phyloP scores from a whole-genome alignment of 2,329 filamentous ascomycete species.

The Curvularia sp. region DNA sequence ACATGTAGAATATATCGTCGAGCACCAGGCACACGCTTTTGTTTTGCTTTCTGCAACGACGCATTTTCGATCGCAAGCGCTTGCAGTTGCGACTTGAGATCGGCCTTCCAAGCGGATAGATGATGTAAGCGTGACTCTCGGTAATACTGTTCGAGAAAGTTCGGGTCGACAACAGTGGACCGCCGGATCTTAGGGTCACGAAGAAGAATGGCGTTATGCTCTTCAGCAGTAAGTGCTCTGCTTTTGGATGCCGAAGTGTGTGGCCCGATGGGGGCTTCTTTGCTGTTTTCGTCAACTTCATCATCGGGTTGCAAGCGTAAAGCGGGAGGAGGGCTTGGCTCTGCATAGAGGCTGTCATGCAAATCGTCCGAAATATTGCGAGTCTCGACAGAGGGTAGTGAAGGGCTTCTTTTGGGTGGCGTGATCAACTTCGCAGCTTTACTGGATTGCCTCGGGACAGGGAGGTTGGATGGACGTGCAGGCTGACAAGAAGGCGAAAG shows the following conservation, averaged over 20 bases:
- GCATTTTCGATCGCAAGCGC: slow-evolving; percentile 75
- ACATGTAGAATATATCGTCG: slow-evolving; percentile 91
- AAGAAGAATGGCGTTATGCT: slow-evolving; percentile 86
- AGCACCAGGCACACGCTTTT: slow-evolving; percentile 66
- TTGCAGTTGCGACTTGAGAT: slow-evolving; percentile 88
- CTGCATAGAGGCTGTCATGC: slow-evolving; percentile 35
- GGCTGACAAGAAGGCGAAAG: slow-evolving; percentile 45
- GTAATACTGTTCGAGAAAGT: slow-evolving; percentile 94
- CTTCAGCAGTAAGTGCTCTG: slow-evolving; percentile 76
- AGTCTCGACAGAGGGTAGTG: slow-evolving; percentile 17
- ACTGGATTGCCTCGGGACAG: slow-evolving; percentile 3
- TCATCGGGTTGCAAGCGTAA: slow-evolving; percentile 5
- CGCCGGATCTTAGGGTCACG: slow-evolving; percentile 85
- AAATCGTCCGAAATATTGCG: slow-evolving; percentile 22
- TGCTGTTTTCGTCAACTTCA: slow-evolving; percentile 15
- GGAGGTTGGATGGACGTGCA: slow-evolving; percentile 38
- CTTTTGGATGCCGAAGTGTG: slow-evolving; percentile 7
- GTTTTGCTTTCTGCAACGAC: slow-evolving; percentile 58
- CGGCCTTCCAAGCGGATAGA: slow-evolving; percentile 94
- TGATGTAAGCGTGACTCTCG: slow-evolving; percentile 94
- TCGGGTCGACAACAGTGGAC: slow-evolving; percentile 88
- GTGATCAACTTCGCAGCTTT: slow-evolving; percentile 32
- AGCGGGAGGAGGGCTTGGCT: slow-evolving; percentile 25
- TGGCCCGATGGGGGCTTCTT: slow-evolving; percentile 7
- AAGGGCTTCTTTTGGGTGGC: slow-evolving; percentile 43